These are phyloP conservation scores for Leccinellum luteum DNA, from an alignment of 768 basidiomycete genomes.

Conservation along the genomic window DNA sequence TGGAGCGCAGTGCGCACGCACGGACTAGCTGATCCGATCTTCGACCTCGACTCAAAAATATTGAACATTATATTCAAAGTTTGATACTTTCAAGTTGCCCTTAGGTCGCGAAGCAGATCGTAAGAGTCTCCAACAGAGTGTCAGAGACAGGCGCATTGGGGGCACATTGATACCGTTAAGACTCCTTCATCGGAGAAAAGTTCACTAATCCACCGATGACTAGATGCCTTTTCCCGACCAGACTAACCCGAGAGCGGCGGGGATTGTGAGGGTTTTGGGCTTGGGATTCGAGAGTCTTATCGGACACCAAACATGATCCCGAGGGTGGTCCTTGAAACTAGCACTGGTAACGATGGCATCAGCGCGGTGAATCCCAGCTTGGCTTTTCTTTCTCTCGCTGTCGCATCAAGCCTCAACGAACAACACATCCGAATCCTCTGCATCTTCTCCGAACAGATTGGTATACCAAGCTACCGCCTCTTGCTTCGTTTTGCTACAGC, in stretches of 20 bases:
- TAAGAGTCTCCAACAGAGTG: neutral
- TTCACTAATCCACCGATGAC: neutral
- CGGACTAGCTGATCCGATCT: too few species aligned
- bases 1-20: too few species aligned
- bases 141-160: neutral
- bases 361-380: neutral
- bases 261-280: neutral
- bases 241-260: neutral
- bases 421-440: neutral
- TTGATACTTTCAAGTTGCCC: neutral
- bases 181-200: neutral
- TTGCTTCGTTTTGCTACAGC: neutral
- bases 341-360: constrained; percentile 1
- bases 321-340: neutral
- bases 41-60: neutral
- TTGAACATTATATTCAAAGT: neutral
- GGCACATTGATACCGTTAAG: neutral
- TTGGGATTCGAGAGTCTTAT: neutral
- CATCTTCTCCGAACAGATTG: neutral
- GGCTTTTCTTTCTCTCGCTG: neutral
- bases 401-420: neutral
- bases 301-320: constrained; percentile 1
- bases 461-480: neutral
- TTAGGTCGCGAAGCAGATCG: neutral
- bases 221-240: neutral